phyloP scores from a whole-genome alignment of 169 alveolate species.

The Miamiensis avidus region DNA sequence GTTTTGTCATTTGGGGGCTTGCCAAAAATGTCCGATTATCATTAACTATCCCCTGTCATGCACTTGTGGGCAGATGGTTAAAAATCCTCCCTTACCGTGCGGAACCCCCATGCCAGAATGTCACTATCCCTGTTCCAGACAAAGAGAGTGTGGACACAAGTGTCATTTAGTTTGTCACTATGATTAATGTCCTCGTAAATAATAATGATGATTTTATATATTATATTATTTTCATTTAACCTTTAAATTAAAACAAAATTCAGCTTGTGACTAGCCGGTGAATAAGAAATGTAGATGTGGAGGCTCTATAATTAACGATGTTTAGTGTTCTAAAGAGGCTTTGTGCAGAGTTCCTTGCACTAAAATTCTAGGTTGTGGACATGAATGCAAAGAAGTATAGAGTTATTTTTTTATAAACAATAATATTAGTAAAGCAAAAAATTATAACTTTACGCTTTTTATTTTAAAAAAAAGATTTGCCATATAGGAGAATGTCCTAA shows the following conservation, averaged over 20 bases:
- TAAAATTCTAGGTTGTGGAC: conserved; percentile 46
- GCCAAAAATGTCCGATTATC: conserved; percentile 81
- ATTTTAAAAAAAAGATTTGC: conserved; percentile 5
- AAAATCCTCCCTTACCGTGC: conserved; percentile 86
- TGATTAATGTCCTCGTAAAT: conserved; percentile 86
- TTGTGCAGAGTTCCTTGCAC: conserved; percentile 25
- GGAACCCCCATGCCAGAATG: conserved; percentile 74
- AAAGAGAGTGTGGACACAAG: conserved; percentile 78
- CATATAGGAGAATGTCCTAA: conserved; percentile 41
- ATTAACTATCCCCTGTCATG: conserved; percentile 76
- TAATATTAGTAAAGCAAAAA: not conserved
- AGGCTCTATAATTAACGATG: conserved; percentile 61
- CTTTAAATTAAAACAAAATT: too few species aligned
- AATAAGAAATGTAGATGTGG: conserved; percentile 54
- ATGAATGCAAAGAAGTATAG: conserved; percentile 34
- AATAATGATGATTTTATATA: conserved; percentile 54
- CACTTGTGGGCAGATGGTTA: conserved; percentile 77
- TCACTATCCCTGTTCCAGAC: conserved; percentile 56
- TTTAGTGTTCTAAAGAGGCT: conserved; percentile 45
- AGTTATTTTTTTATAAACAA: too few species aligned
- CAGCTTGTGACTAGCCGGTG: conserved; percentile 76
- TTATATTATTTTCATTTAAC: too few species aligned
- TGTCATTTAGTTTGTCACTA: conserved; percentile 78
- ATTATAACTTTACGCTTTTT: too few species aligned
- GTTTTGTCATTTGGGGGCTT: conserved; percentile 86